These are phyloP conservation scores for Gentiana macrophylla DNA, from an alignment of 257 asterid species.

Conservation along the genomic window DNA sequence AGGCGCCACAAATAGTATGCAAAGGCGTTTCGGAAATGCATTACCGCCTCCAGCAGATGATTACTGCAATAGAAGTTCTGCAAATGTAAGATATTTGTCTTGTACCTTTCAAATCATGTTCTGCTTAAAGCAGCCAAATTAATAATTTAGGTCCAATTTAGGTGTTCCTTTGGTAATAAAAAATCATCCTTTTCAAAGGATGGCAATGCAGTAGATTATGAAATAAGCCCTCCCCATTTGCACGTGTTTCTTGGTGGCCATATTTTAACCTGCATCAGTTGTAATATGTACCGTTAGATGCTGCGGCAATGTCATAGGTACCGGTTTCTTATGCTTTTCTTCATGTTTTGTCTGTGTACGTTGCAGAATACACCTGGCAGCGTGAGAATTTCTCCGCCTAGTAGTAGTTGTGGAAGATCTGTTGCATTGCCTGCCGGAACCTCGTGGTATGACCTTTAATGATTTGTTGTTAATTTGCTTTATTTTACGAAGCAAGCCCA, in stretches of 20 bases:
- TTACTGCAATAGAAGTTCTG: constrained; percentile 46
- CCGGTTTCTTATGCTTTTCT: no score
- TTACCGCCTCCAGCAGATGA: constrained; percentile 90
- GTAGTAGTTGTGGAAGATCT: constrained; percentile 84
- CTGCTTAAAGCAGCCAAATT: not conserved
- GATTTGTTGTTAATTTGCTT: constrained; percentile 4
- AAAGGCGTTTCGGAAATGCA: constrained; percentile 64
- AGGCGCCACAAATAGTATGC: constrained; percentile 50
- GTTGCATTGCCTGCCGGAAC: constrained; percentile 92
- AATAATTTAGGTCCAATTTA: no score
- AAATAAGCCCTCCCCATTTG: no score
- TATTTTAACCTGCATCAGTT: no score
- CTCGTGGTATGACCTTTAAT: constrained; percentile 48
- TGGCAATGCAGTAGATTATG: no score
- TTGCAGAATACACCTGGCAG: constrained; percentile 28
- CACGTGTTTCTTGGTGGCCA: no score
- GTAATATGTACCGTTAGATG: no score
- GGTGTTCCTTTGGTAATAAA: no score
- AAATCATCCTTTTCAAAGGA: no score
- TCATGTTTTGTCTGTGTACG: constrained; percentile 2
- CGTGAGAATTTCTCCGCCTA: constrained; percentile 45
- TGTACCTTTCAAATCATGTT: no score
- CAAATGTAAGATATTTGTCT: constrained; percentile 52
- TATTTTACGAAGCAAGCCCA: constrained; percentile 12
- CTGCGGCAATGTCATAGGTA: no score